Conservation (phyloP, 495 filamentous ascomycete genomes). For the Penicillium lividum region DNA sequence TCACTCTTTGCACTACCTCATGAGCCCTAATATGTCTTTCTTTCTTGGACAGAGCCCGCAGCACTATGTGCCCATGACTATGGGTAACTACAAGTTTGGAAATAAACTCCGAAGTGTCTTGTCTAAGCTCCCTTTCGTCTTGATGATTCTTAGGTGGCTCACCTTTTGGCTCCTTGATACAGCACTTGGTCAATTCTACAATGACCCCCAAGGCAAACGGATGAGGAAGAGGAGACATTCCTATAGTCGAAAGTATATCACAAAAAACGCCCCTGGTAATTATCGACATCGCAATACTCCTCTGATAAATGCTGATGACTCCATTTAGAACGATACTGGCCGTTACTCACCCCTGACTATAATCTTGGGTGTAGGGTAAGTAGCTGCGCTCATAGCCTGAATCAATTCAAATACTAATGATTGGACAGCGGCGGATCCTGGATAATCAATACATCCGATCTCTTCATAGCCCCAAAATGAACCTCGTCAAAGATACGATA, state of each 20-base stretch:
- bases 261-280: not conserved
- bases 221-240: not conserved
- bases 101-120: not conserved
- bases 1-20: not conserved
- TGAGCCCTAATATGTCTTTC: not conserved
- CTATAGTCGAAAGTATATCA: not conserved
- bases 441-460: slow-evolving; percentile 9
- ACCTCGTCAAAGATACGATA: slow-evolving; percentile 4
- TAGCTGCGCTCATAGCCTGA: not conserved
- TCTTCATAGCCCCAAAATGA: slow-evolving; percentile 7
- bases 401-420: too few relatives aligned
- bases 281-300: not conserved
- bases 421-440: slow-evolving; percentile 1
- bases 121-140: not conserved
- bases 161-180: slow-evolving; percentile 7
- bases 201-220: slow-evolving; percentile 1
- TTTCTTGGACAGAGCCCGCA: slow-evolving; percentile 2
- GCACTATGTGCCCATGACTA: slow-evolving; percentile 5
- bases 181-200: slow-evolving; percentile 8
- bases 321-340: slow-evolving; percentile 6
- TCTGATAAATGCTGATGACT: not conserved
- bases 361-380: slow-evolving; percentile 6
- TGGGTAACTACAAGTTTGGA: slow-evolving; percentile 3
- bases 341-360: slow-evolving; percentile 4
- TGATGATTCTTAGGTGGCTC: slow-evolving; percentile 6